Conservation (phyloP, 2,329 filamentous ascomycete species). For the Talaromyces sp. region DNA sequence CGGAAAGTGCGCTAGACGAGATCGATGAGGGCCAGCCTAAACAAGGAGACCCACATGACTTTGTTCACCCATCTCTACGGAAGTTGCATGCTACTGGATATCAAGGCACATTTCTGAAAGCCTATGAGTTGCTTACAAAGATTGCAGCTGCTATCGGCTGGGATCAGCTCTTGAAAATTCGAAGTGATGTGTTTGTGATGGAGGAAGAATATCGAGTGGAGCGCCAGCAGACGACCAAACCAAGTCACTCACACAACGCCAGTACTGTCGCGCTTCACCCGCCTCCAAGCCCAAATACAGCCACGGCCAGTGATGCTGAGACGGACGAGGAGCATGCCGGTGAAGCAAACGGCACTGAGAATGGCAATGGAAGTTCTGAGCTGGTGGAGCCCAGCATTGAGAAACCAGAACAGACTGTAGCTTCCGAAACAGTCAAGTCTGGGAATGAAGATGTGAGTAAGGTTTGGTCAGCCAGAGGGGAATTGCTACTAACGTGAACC, state of each 20-base stretch:
- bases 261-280: conserved; percentile 75
- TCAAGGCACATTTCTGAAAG: conserved; percentile 91
- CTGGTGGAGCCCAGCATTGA: conserved; percentile 52
- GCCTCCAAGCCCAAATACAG: conserved; percentile 51
- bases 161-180: conserved; percentile 91
- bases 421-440: conserved; percentile 71
- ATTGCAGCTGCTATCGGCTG: conserved; percentile 96
- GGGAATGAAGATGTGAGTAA: conserved; percentile 65
- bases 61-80: conserved; percentile 80
- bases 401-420: conserved; percentile 74
- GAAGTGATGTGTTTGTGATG: conserved; percentile 98
- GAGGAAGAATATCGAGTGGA: conserved; percentile 96
- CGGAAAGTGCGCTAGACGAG: conserved; percentile 88
- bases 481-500: neutral
- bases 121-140: conserved; percentile 89
- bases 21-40: conserved; percentile 80
- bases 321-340: conserved; percentile 29
- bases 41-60: conserved; percentile 73
- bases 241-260: conserved; percentile 56
- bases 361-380: conserved; percentile 26
- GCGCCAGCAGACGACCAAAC: conserved; percentile 36
- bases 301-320: conserved; percentile 34
- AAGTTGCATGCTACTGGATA: conserved; percentile 85
- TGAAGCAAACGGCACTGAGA: conserved; percentile 28
- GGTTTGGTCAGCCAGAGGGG: neutral